These are phyloP conservation scores for Peterozyma xylosa DNA, from an alignment of 805 yeast species.

Conservation along the genomic window DNA sequence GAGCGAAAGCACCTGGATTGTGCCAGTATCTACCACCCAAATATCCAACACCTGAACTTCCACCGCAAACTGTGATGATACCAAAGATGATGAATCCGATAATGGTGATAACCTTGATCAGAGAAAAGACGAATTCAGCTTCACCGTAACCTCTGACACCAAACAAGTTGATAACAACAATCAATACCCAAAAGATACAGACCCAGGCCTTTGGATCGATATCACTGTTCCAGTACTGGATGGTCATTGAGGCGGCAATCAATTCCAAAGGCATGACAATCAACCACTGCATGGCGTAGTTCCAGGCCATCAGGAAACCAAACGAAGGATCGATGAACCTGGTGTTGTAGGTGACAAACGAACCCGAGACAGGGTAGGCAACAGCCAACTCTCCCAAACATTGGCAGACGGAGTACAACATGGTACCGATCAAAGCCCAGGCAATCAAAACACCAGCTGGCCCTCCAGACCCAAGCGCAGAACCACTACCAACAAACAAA, in stretches of 20 bases:
- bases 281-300: conserved; percentile 49
- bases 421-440: conserved; percentile 48
- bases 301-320: conserved; percentile 59
- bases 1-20: conserved; percentile 49
- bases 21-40: conserved; percentile 56
- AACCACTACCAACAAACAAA: conserved; percentile 67
- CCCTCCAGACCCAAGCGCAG: conserved; percentile 56
- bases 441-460: conserved; percentile 67
- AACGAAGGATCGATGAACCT: conserved; percentile 51
- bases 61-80: conserved; percentile 51
- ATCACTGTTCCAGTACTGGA: conserved; percentile 36
- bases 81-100: conserved; percentile 51
- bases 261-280: conserved; percentile 47
- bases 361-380: conserved; percentile 58
- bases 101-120: conserved; percentile 49
- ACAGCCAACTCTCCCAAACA: conserved; percentile 60
- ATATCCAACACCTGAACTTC: conserved; percentile 45
- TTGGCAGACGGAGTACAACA: conserved; percentile 58
- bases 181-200: conserved; percentile 43
- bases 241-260: conserved; percentile 47
- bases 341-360: conserved; percentile 52
- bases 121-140: conserved; percentile 52
- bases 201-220: conserved; percentile 50
- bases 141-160: conserved; percentile 68
- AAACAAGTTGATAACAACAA: conserved; percentile 45